phyloP scores from a whole-genome alignment of 2,329 filamentous ascomycete species.

The Diaporthe australafricana region DNA sequence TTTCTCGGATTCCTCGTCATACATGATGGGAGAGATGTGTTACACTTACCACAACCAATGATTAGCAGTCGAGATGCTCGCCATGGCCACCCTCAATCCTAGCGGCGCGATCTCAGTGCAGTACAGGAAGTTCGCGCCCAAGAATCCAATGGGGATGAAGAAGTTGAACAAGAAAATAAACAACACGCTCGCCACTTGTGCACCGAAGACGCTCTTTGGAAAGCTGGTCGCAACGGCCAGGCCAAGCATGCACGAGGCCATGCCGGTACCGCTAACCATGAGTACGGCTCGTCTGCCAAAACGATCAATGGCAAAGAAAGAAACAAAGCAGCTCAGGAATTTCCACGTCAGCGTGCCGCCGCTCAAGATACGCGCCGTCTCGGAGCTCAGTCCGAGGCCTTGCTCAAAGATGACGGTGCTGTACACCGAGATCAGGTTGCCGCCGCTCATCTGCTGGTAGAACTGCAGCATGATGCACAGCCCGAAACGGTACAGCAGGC shows the following conservation, averaged over 20 bases:
- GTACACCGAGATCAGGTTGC: slow-evolving; percentile 61
- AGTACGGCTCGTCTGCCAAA: slow-evolving; percentile 63
- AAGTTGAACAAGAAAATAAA: slow-evolving; percentile 71
- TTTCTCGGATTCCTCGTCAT: not conserved
- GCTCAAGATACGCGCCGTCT: slow-evolving; percentile 54
- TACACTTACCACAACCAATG: slow-evolving; percentile 59
- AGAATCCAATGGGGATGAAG: slow-evolving; percentile 69
- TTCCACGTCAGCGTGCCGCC: slow-evolving; percentile 66
- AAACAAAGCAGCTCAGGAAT: slow-evolving; percentile 61
- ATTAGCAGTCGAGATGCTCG: slow-evolving; percentile 65
- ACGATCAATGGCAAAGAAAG: slow-evolving; percentile 62
- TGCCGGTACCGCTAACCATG: slow-evolving; percentile 62
- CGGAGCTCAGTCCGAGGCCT: slow-evolving; percentile 52
- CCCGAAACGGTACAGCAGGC: slow-evolving; percentile 58
- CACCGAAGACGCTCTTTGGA: slow-evolving; percentile 55
- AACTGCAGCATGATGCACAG: slow-evolving; percentile 48
- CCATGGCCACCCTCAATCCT: slow-evolving; percentile 64
- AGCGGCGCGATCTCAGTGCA: slow-evolving; percentile 68
- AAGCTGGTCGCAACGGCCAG: slow-evolving; percentile 64
- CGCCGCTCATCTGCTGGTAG: slow-evolving; percentile 50
- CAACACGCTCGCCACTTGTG: slow-evolving; percentile 63
- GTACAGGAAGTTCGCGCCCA: slow-evolving; percentile 71
- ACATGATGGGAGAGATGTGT: not conserved
- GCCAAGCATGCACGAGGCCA: slow-evolving; percentile 66
- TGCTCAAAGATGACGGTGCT: slow-evolving; percentile 53